Percentiles rank a stretch among this genome's conserved stretches.
Evolutionary conservation across 208 protist species (phyloP).

Genomic region (Wallacemonas rigidus): DNA sequence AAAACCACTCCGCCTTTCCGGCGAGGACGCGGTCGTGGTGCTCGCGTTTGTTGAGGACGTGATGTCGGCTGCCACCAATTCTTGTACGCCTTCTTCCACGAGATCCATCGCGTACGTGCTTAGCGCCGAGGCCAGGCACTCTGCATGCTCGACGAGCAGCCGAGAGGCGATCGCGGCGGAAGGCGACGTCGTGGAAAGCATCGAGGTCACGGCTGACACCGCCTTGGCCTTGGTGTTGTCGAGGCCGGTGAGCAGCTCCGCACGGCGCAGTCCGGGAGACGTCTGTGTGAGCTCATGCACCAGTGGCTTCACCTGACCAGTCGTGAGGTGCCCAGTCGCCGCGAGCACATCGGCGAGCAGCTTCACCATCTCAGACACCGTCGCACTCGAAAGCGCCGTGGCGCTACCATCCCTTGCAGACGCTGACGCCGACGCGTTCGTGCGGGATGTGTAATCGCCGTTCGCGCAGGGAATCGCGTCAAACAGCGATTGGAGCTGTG

Average conservation of each 20-base stretch:
- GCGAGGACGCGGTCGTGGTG: background rate
- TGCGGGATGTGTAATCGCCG: background rate
- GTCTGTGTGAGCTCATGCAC: slow-evolving; percentile 46
- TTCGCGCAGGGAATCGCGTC: slow-evolving; percentile 31
- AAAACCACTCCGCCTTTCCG: slow-evolving; percentile 17
- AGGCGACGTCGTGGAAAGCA: background rate
- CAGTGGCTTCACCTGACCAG: slow-evolving; percentile 52
- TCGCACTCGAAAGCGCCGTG: slow-evolving; percentile 21
- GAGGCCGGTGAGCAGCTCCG: slow-evolving; percentile 3
- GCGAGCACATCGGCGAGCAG: slow-evolving; percentile 55
- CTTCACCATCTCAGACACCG: slow-evolving; percentile 57
- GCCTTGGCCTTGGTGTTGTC: background rate
- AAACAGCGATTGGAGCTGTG: slow-evolving; percentile 44
- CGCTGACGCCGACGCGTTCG: background rate
- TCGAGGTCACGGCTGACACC: background rate
- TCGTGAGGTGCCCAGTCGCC: slow-evolving; percentile 41
- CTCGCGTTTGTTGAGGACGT: background rate
- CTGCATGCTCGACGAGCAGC: slow-evolving; percentile 47
- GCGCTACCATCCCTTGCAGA: background rate
- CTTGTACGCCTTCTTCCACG: slow-evolving; percentile 40
- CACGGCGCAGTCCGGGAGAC: slow-evolving; percentile 29
- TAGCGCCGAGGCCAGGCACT: slow-evolving; percentile 54
- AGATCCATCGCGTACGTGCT: slow-evolving; percentile 33
- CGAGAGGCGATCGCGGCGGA: slow-evolving; percentile 53
- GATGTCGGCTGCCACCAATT: slow-evolving; percentile 30